Evolutionary conservation across 1,284 basidiomycete genomes (phyloP).

Genomic region (Vanrija pseudolonga): DNA sequence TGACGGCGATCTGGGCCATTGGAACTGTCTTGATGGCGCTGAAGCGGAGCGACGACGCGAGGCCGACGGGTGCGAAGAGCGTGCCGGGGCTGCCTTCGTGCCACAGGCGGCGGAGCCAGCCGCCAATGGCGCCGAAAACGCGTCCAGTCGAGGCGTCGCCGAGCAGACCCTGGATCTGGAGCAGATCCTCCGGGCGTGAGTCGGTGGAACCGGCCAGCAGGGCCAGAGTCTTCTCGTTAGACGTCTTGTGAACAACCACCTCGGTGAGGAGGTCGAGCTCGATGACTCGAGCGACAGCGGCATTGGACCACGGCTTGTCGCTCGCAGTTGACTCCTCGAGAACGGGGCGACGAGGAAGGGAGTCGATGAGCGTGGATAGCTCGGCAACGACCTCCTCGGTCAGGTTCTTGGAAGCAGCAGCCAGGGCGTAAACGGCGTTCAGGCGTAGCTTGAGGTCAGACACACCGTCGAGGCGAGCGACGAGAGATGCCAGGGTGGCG

Average conservation of each 20-base stretch:
- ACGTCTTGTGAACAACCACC: neutral
- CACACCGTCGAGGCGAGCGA: constrained; percentile 5
- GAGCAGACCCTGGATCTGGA: constrained; percentile 5
- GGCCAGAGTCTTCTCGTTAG: constrained; percentile 4
- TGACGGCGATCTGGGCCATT: constrained; percentile 29
- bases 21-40: constrained; percentile 20
- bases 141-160: neutral
- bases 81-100: constrained; percentile 18
- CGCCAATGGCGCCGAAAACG: constrained; percentile 10
- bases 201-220: constrained; percentile 13
- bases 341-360: constrained; percentile 6
- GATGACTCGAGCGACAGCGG: constrained; percentile 19
- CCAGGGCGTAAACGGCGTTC: constrained; percentile 18
- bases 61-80: constrained; percentile 29
- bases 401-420: constrained; percentile 3
- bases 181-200: constrained; percentile 8
- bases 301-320: constrained; percentile 25
- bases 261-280: constrained; percentile 20
- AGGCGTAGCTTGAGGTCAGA: constrained; percentile 10
- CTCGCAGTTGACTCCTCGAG: constrained; percentile 11
- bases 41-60: constrained; percentile 19
- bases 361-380: constrained; percentile 12
- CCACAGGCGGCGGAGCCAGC: constrained; percentile 32
- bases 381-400: constrained; percentile 3
- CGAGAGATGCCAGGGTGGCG: constrained; percentile 2